These are phyloP conservation scores for Tetrastigma voinierianum DNA, from an alignment of 164 flowering plant genomes.

Conservation along the genomic window DNA sequence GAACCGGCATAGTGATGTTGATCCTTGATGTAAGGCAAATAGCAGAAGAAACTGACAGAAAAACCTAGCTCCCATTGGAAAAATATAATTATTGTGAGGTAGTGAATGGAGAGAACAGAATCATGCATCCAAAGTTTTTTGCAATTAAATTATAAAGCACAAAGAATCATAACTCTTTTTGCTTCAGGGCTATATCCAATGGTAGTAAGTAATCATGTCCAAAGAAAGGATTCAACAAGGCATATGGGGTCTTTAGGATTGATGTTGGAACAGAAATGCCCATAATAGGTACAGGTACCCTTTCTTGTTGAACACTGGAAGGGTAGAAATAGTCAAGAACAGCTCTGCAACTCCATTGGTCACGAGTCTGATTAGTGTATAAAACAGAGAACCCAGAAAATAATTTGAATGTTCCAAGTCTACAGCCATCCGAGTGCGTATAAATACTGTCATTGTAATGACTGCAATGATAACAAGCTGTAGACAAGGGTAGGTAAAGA, in stretches of 20 bases:
- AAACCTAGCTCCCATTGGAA: background rate
- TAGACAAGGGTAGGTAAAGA: background rate
- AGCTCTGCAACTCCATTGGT: constrained; percentile 55
- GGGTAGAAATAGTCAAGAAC: constrained; percentile 43
- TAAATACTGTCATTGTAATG: constrained; percentile 51
- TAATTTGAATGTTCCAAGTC: constrained; percentile 32
- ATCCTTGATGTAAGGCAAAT: constrained; percentile 52
- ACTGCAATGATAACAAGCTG: constrained; percentile 46
- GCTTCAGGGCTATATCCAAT: constrained; percentile 55
- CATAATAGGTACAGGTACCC: constrained; percentile 52
- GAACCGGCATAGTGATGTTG: constrained; percentile 64
- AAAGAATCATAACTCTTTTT: constrained; percentile 28
- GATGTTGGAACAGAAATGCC: constrained; percentile 57
- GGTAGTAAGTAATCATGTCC: constrained; percentile 53
- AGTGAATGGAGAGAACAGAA: too few species aligned
- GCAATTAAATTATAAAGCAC: background rate
- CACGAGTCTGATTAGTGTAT: constrained; percentile 38
- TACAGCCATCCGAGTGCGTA: constrained; percentile 37
- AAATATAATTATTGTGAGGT: too few species aligned
- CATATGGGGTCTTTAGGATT: constrained; percentile 52
- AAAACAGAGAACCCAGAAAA: constrained; percentile 44
- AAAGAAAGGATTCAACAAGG: constrained; percentile 34
- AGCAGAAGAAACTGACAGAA: constrained; percentile 59
- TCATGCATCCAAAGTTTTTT: too few species aligned
- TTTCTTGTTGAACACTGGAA: constrained; percentile 49